These are phyloP conservation scores for Fomitopsis betulina DNA, from an alignment of 1,284 basidiomycete genomes.

Conservation along the genomic window DNA sequence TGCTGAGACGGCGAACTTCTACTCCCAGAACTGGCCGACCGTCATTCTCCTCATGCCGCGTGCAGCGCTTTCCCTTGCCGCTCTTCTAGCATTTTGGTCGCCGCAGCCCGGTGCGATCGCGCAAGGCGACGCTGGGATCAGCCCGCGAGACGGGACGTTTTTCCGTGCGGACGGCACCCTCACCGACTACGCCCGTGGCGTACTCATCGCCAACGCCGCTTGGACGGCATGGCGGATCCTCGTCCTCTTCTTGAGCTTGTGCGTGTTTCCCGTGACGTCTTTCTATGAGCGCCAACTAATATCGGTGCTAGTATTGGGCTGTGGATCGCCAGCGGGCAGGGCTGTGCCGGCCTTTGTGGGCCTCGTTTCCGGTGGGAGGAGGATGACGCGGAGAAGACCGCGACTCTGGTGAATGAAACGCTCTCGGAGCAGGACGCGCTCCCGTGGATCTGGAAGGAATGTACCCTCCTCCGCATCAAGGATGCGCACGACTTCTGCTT, in stretches of 20 bases:
- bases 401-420: constrained; percentile 37
- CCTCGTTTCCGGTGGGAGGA: constrained; percentile 81
- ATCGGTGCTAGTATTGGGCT: constrained; percentile 52
- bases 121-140: constrained; percentile 44
- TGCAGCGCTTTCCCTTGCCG: constrained; percentile 64
- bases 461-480: constrained; percentile 65
- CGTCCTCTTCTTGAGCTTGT: constrained; percentile 66
- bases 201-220: constrained; percentile 70
- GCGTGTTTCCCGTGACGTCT: constrained; percentile 20
- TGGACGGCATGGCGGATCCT: constrained; percentile 71
- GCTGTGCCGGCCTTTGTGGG: constrained; percentile 76
- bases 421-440: constrained; percentile 48
- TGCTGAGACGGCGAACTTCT: constrained; percentile 75
- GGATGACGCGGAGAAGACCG: constrained; percentile 58
- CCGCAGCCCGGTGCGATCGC: constrained; percentile 42
- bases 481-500: constrained; percentile 81
- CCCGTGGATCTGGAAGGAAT: constrained; percentile 74
- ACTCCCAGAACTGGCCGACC: constrained; percentile 77
- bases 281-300: neutral
- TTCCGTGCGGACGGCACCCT: constrained; percentile 66
- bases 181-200: constrained; percentile 66
- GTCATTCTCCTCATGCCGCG: constrained; percentile 76
- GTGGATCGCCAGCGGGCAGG: constrained; percentile 70
- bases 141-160: constrained; percentile 62
- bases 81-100: constrained; percentile 62